phyloP scores from a whole-genome alignment of 495 filamentous ascomycete genomes.

The Trichoderma orchidacearum region DNA sequence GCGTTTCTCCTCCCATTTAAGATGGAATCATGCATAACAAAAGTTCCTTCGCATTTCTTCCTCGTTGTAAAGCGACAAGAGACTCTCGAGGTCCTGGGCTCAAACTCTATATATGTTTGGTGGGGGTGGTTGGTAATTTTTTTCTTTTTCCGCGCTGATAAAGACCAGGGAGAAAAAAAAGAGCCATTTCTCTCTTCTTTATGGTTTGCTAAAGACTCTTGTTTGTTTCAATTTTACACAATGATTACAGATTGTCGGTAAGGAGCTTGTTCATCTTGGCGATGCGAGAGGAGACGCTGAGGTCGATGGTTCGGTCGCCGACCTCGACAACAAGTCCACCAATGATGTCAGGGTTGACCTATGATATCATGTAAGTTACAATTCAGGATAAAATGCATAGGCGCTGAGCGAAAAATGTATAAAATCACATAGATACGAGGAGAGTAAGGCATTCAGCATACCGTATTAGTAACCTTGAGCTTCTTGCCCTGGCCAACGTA shows the following conservation, averaged over 20 bases:
- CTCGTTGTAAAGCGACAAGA: neutral
- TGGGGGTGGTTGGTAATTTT: too few species aligned
- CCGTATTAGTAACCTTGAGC: constrained; percentile 89
- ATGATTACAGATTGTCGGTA: constrained; percentile 74
- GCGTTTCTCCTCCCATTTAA: neutral
- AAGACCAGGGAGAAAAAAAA: too few species aligned
- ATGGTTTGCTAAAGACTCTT: too few species aligned
- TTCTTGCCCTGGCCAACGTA: constrained; percentile 89
- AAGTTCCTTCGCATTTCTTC: neutral
- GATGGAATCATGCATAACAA: neutral
- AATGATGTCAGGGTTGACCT: constrained; percentile 90
- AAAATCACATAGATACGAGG: too few species aligned
- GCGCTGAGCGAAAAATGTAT: neutral
- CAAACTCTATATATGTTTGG: neutral
- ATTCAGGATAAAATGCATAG: neutral
- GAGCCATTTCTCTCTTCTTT: too few species aligned
- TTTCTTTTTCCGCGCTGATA: neutral
- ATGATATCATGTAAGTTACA: constrained; percentile 4
- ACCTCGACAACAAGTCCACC: constrained; percentile 94
- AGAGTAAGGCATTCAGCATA: constrained; percentile 21
- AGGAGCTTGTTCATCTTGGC: constrained; percentile 98
- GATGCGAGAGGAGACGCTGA: constrained; percentile 88
- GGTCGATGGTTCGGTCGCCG: constrained; percentile 94
- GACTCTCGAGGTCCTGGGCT: neutral
- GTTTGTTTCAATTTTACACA: constrained; percentile 16